These are phyloP conservation scores for Suhomyces tanzawaensis DNA, from an alignment of 805 yeast genomes.

Conservation along the genomic window DNA sequence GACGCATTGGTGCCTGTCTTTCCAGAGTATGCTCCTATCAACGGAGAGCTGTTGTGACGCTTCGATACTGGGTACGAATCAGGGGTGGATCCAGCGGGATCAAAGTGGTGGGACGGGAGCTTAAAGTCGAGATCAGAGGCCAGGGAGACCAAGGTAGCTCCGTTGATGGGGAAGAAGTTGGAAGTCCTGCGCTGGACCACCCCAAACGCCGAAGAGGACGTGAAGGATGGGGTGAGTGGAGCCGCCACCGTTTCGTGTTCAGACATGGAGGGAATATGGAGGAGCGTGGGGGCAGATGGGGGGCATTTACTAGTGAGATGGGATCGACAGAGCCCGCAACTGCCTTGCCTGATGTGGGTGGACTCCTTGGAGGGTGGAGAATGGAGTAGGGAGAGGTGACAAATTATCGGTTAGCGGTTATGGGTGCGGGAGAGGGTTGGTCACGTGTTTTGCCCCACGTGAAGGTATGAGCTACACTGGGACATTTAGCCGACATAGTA, in stretches of 20 bases:
- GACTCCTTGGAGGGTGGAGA: no score
- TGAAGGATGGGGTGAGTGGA: constrained; percentile 1
- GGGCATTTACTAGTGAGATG: no score
- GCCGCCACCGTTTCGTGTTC: constrained; percentile 1
- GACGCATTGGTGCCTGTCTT: not conserved
- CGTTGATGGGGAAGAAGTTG: constrained; percentile 15
- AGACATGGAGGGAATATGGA: constrained; percentile 1
- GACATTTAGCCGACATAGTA: no score
- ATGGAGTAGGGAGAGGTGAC: no score
- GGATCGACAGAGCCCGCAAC: no score
- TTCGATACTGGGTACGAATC: constrained; percentile 3
- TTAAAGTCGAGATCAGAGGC: not conserved
- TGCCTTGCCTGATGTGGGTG: no score
- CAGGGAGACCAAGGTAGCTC: constrained; percentile 1
- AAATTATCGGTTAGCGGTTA: no score
- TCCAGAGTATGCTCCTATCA: constrained; percentile 11
- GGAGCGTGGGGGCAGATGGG: no score
- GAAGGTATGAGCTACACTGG: no score
- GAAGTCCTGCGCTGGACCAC: constrained; percentile 12
- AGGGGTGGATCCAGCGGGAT: not conserved
- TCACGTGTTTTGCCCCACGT: no score
- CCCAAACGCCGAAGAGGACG: constrained; percentile 4
- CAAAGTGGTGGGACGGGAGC: not conserved
- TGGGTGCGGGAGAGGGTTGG: no score
- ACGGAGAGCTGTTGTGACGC: constrained; percentile 16